Base-by-base conservation (phyloP, 805 yeast species). In the Ogataea glucozyma region DNA sequence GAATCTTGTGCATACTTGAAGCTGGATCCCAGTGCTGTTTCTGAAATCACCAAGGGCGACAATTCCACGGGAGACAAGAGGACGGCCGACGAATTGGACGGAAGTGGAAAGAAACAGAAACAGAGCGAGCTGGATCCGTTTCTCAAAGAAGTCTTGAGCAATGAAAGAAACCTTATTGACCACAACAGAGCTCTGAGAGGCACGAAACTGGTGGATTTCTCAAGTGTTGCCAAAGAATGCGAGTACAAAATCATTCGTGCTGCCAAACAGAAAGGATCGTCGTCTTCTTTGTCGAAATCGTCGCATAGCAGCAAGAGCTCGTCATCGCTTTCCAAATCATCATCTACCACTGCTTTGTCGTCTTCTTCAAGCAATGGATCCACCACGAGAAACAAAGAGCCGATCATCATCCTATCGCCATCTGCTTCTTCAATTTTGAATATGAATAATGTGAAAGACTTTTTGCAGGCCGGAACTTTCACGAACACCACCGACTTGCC, bases 391-490 rank as follows among this genome's bases (percentile, higher is more conserved):
- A 54, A 57, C 34, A 69, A 66, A 44, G 87, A 80, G 47, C 95
- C 95, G 18, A 84, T 86, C 52, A 83, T 86, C 43, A 63, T 86
- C 31, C 69, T 86, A 21, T 84, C 93, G 11, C 91, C 95, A 4
- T 81, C 93, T 7, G 86, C 93, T 0, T 81, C 91, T 4, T 76
- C 90, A 0, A 65, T 86, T 18, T 54, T 86, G 38, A 79, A 83
- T 7, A 73, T 83, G 74, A 58, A 73, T 22, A 85, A 85, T 56
- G 78, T 82, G 34, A 81, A 81, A 64, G 70, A 74, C 38, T 85
- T 86, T 52, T 65, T 93, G 51, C 88, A 87, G 61, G 74, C 80
- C 10, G 95, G 97, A 4, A 66, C 64, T 23, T 86, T 79, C 51
- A 72, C 76, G 37, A 83, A 75, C 51, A 85, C 87, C 9, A 57